Conservation (phyloP, 2,329 filamentous ascomycete species). For the Domatiomyces globalis region DNA sequence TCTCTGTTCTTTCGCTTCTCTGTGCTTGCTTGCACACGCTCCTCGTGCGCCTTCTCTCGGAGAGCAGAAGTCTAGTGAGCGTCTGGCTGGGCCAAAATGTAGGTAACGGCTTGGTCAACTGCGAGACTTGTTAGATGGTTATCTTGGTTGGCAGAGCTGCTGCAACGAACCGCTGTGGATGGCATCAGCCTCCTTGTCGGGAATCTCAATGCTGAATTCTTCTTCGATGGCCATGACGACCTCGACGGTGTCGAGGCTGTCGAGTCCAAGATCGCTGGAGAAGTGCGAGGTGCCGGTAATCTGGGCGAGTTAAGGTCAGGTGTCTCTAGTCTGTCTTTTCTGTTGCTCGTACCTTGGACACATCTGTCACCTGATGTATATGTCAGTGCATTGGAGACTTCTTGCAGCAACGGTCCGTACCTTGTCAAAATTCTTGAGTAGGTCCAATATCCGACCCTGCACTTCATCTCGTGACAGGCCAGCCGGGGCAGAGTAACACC, state of each 20-base stretch:
- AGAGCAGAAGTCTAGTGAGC: constrained; percentile 24
- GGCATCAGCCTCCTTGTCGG: constrained; percentile 87
- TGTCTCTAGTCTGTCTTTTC: not conserved
- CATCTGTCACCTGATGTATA: constrained; percentile 30
- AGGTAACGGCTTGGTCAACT: constrained; percentile 92
- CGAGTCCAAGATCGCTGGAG: constrained; percentile 88
- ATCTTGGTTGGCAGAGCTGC: not conserved
- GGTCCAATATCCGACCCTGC: constrained; percentile 78
- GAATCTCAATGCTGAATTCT: constrained; percentile 90
- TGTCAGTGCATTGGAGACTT: constrained; percentile 13
- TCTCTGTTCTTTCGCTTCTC: not conserved
- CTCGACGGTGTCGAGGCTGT: constrained; percentile 96
- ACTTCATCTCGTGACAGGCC: constrained; percentile 72
- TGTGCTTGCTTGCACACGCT: not conserved
- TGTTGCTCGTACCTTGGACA: constrained; percentile 37
- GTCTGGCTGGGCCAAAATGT: constrained; percentile 86
- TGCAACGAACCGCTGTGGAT: constrained; percentile 74
- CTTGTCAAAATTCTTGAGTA: constrained; percentile 97
- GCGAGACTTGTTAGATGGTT: constrained; percentile 19
- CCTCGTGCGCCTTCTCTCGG: not conserved
- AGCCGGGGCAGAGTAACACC: constrained; percentile 75
- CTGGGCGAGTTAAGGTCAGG: constrained; percentile 33
- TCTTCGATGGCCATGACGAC: constrained; percentile 99
- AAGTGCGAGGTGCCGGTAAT: constrained; percentile 79
- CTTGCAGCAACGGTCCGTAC: constrained; percentile 33